Base-by-base conservation (phyloP, 495 filamentous ascomycete genomes). In the Pyronema omphalodes region DNA sequence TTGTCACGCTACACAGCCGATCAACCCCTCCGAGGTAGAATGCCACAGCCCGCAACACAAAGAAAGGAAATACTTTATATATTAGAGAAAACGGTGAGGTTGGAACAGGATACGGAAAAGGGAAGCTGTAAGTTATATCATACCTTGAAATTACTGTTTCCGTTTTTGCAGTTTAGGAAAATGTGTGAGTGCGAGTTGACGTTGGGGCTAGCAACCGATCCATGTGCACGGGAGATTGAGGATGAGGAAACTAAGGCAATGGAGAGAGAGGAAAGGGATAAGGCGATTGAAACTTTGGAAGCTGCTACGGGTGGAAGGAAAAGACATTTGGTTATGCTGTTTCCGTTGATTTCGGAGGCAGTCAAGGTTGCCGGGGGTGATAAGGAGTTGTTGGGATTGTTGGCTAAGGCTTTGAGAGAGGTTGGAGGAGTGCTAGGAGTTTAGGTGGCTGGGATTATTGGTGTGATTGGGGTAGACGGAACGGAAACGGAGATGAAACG, bases 1-100 rank as follows among this genome's bases (percentile, higher is more conserved):
- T 66, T 98, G 33, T 78, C 86, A 48, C 71, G 79, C 3, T 95
- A 93, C 61, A 81, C 89, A 44, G 83, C 87, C 5, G 91, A 98
- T 67, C 91, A 95, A 61, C 91, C 91, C 12, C 71, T 98, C 9
- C 74, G 91, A 12, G 93, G 91, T 0, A 71, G 79, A n/a, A 88
- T 91, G 82, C 91, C 91, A 34, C 86, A 93, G 66, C 91, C 91
- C 4, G 74, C 82, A 11, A 78, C 77, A 0, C 85, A 94, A 60
- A 77, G 86, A 40, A 78, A 75, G 58, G 88, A 91, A 59, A 68
- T 98, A 47, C 65, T 83, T 0, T 79, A 86, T 54, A 72, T 91
- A 29, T 69, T 96, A 9, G 67, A 70, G 15, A 68, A 72, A 9
- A 68, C 93, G 52, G 74, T 82, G 5, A 69, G 72, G 18, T 69